Conservation (phyloP, 345 rosid species). For the Citrus reticulata region DNA sequence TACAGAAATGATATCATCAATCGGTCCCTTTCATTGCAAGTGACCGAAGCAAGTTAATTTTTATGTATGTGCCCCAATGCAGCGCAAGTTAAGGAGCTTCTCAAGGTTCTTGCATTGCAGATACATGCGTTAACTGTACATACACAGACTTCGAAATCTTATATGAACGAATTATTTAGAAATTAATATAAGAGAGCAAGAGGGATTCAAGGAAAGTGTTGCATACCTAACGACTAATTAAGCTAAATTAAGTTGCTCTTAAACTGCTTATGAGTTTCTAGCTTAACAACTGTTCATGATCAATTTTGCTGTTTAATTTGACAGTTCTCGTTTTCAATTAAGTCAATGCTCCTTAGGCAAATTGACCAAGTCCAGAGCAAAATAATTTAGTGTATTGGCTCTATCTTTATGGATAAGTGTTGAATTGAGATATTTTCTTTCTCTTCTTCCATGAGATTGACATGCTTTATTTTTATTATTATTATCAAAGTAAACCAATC, state of each 20-base stretch:
- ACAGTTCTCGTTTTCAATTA: not conserved
- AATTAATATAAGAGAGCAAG: not conserved
- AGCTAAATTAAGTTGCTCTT: not conserved
- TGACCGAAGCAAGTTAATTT: not conserved
- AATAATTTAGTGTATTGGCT: not conserved
- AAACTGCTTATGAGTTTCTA: not conserved
- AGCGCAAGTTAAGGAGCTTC: not conserved
- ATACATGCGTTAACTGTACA: too few species aligned
- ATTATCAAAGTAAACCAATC: not conserved
- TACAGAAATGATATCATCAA: not conserved
- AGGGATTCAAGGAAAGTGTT: not conserved
- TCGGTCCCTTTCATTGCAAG: not conserved
- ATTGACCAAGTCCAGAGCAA: not conserved
- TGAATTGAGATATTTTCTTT: not conserved
- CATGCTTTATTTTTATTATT: not conserved
- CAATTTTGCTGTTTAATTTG: not conserved
- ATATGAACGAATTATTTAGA: not conserved
- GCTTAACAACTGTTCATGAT: not conserved
- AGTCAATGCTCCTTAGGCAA: not conserved
- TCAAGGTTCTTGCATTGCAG: conserved; percentile 3
- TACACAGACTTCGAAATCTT: not conserved
- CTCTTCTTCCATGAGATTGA: not conserved
- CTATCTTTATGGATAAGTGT: not conserved
- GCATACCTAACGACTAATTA: not conserved
- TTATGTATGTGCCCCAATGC: not conserved